Evolutionary conservation across 2,329 filamentous ascomycete species (phyloP).

Genomic region (Didymella pinodella): DNA sequence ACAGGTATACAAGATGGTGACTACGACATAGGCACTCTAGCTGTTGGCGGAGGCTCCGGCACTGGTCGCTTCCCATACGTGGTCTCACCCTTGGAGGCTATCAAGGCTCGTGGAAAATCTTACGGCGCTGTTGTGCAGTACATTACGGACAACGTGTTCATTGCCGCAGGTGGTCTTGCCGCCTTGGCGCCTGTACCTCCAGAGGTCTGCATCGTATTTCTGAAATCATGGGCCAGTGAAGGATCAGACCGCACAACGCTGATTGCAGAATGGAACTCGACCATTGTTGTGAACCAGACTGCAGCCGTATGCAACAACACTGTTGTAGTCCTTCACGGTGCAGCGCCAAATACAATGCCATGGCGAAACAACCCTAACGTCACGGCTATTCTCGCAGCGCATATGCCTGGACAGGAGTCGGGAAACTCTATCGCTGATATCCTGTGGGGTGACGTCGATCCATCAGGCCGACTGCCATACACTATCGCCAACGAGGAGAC

Average conservation of each 20-base stretch:
- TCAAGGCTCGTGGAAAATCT: conserved; percentile 38
- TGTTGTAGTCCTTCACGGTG: conserved; percentile 57
- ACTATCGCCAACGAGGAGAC: conserved; percentile 75
- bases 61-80: conserved; percentile 51
- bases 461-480: conserved; percentile 82
- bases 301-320: conserved; percentile 59
- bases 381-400: conserved; percentile 52
- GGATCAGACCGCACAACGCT: conserved; percentile 53
- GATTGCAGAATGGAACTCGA: conserved; percentile 53
- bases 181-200: conserved; percentile 45
- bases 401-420: conserved; percentile 52
- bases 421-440: conserved; percentile 52
- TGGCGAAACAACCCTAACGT: conserved; percentile 53
- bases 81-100: conserved; percentile 53
- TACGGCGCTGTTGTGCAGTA: conserved; percentile 57
- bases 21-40: not conserved
- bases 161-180: conserved; percentile 36
- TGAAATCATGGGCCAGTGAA: conserved; percentile 62
- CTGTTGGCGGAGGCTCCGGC: conserved; percentile 22
- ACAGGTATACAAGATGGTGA: conserved; percentile 3
- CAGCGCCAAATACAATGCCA: conserved; percentile 50
- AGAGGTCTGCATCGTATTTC: conserved; percentile 62
- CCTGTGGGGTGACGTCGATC: conserved; percentile 78
- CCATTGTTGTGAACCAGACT: conserved; percentile 52
- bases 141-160: conserved; percentile 51